Evolutionary conservation across 106 monocot species (phyloP), one percentile per base, ranked within the genome.

Genomic region (Agapanthus africanus): DNA sequence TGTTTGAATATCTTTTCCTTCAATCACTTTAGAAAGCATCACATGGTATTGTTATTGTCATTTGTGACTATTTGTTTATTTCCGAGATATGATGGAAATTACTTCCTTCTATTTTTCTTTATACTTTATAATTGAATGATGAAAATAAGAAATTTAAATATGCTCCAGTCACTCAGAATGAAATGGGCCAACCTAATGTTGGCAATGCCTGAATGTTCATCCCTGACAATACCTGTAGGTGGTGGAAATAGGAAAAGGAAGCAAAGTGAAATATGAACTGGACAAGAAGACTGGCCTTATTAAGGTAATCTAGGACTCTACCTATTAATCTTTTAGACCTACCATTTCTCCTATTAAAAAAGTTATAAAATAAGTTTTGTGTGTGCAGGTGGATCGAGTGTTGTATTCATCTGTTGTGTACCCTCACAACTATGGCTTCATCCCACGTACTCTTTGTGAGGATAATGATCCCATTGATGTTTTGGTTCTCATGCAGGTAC

Each of bases 211-310:
- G 7, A 33, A 13, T 49, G 42, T 44, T 40, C 14, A 9, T 56
- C 21, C 64, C 23, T 59, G 8, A 9, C 32, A 34, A 39, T 77
- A 71, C 47, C 19, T 82, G 33, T 76, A 93, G 93, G 93, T 93
- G 41, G 83, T 93, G 40, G 93, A 93, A 71, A 93, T 93, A 46
- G 83, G 81, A 65, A 93, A 78, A 41, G 88, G 93, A 46, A 88
- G 88, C 67, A 93, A 93, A 42, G 93, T 93, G 66, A 93, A 93
- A 71, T 93, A 93, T 81, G 93, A 93, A 72, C 88, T 93, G 35
- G 93, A 93, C 81, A 93, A 93, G 75, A 88, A 81, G 68, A 93
- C 88, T 63, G 93, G 93, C 4, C 63, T 93, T 34, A 93, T 93
- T 49, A 88, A 81, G 88, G 92, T 88, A 69, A 22, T n/a, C 19